Evolutionary conservation across 78 protist genomes (phyloP).

Genomic region (Guillardia theta): DNA sequence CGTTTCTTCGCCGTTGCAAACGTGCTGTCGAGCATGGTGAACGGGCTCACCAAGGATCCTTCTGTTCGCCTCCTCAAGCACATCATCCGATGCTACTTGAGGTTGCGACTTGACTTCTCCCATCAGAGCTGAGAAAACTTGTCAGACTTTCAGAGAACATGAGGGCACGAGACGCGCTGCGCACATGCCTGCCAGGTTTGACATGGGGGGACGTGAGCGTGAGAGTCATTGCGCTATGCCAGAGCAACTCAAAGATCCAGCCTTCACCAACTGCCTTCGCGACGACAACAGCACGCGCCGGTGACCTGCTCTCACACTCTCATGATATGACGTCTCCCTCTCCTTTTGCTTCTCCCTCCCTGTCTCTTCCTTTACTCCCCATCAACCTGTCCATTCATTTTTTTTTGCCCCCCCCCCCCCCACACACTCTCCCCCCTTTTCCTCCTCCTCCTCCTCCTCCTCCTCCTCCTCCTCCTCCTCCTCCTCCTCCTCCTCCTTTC

Average conservation of each 20-base stretch:
- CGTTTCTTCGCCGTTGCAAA: slow-evolving; percentile 79
- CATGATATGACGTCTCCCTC: too few species aligned
- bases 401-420: too few species aligned
- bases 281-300: slow-evolving; percentile 58
- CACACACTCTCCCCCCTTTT: too few species aligned
- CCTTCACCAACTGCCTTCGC: slow-evolving; percentile 44
- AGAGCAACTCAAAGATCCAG: slow-evolving; percentile 54
- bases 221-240: neutral
- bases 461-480: too few species aligned
- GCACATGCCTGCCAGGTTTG: slow-evolving; percentile 59
- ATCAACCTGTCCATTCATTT: too few species aligned
- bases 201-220: neutral
- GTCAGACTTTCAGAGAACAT: slow-evolving; percentile 88
- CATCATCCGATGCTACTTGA: slow-evolving; percentile 94
- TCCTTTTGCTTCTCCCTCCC: too few species aligned
- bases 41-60: slow-evolving; percentile 41
- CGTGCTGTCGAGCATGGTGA: slow-evolving; percentile 67
- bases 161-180: slow-evolving; percentile 72
- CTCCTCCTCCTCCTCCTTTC: too few species aligned
- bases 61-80: slow-evolving; percentile 75
- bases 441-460: too few species aligned
- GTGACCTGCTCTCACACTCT: too few species aligned
- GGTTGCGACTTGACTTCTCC: too few species aligned
- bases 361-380: too few species aligned
- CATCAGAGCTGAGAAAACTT: too few species aligned